Evolutionary conservation across 495 filamentous ascomycete genomes (phyloP).

Genomic region (Penicillium paradoxum): DNA sequence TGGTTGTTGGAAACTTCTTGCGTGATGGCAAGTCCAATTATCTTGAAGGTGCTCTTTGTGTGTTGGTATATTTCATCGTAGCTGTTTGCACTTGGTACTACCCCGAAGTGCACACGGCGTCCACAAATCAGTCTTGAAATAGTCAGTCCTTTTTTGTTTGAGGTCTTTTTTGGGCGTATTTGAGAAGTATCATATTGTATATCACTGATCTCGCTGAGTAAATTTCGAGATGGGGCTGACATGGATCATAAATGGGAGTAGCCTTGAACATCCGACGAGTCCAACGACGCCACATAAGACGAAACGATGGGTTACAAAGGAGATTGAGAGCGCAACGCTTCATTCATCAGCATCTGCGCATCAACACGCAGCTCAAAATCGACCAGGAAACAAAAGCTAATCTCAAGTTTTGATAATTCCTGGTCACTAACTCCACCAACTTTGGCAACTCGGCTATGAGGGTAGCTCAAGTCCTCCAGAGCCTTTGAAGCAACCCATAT

Average conservation of each 20-base stretch:
- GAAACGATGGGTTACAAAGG: not conserved
- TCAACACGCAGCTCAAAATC: conserved; percentile 76
- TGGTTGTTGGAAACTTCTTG: conserved; percentile 80
- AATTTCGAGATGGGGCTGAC: not conserved
- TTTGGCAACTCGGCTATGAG: conserved; percentile 75
- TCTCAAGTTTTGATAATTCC: conserved; percentile 78
- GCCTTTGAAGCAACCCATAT: conserved; percentile 89
- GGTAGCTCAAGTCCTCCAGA: conserved; percentile 81
- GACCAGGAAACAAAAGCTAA: conserved; percentile 82
- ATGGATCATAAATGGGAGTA: too few species aligned
- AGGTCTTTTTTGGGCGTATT: too few species aligned
- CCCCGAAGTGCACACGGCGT: conserved; percentile 28
- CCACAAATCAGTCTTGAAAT: conserved; percentile 20
- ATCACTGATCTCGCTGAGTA: not conserved
- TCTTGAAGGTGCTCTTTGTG: conserved; percentile 71
- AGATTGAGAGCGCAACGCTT: conserved; percentile 19
- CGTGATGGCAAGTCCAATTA: conserved; percentile 78
- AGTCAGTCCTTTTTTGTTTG: too few species aligned
- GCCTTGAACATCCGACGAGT: not conserved
- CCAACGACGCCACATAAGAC: not conserved
- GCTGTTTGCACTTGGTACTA: conserved; percentile 52
- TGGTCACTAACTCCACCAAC: conserved; percentile 82
- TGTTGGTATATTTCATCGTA: conserved; percentile 54
- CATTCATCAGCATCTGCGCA: conserved; percentile 52
- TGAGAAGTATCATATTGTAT: not conserved